Percentiles rank a stretch among this genome's conserved stretches.
These are phyloP conservation scores for Gonapodya prolifera DNA, from an alignment of 192 early-diverging fungal species.

Conservation along the genomic window DNA sequence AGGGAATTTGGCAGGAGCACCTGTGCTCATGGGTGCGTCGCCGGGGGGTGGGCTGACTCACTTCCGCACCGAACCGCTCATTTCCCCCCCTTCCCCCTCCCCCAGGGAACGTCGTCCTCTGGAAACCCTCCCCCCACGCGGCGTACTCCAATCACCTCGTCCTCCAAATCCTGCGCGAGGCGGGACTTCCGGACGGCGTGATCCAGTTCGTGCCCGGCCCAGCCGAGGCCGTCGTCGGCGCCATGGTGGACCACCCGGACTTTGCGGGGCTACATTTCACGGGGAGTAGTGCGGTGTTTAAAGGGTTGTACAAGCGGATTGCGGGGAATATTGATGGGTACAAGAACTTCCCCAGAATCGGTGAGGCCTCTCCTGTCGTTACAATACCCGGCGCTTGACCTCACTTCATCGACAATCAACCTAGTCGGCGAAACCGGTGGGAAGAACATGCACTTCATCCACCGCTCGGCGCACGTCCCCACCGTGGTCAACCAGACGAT, in stretches of 20 bases:
- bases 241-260: constrained; percentile 72
- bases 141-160: constrained; percentile 85
- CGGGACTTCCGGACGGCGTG: constrained; percentile 91
- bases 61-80: not conserved
- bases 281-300: constrained; percentile 85
- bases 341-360: constrained; percentile 84
- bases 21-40: constrained; percentile 76
- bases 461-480: constrained; percentile 60
- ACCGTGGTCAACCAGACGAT: constrained; percentile 81
- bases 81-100: not conserved
- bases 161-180: constrained; percentile 81
- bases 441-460: constrained; percentile 96
- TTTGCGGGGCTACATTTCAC: constrained; percentile 97
- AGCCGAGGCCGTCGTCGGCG: constrained; percentile 51
- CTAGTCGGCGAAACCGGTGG: constrained; percentile 95
- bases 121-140: constrained; percentile 88
- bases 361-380: constrained; percentile 6
- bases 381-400: constrained; percentile 9
- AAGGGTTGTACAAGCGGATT: constrained; percentile 83
- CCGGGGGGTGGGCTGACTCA: too few relatives aligned
- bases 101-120: constrained; percentile 73
- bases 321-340: constrained; percentile 83
- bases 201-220: constrained; percentile 95
- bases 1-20: constrained; percentile 83
- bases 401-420: not conserved